A percentile compares a stretch with the other conserved stretches of the same genome.
Conservation (phyloP, 179 eudicot genomes). For the Actinidia chinensis region DNA sequence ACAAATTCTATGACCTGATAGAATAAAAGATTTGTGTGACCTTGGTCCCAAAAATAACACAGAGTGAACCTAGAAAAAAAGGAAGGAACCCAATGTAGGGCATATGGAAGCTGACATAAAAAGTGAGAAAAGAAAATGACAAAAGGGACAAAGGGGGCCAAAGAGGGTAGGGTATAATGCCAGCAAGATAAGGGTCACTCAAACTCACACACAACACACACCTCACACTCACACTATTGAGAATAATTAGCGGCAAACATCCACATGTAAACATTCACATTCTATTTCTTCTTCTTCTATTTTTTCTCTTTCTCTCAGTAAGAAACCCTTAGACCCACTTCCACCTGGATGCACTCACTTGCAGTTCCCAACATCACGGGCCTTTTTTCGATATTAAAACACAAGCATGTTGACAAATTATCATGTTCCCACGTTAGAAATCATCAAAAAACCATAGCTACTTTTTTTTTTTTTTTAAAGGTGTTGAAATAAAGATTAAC, state of each 20-base stretch:
- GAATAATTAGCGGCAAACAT: constrained; percentile 1
- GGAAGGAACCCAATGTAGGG: not conserved
- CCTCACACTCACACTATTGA: not conserved
- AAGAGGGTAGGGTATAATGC: not conserved
- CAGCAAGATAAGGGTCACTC: constrained; percentile 9
- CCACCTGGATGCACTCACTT: constrained; percentile 3
- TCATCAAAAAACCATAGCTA: too few species aligned
- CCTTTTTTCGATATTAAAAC: not conserved
- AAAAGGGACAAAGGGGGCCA: not conserved
- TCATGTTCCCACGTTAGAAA: not conserved
- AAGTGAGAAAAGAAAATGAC: not conserved
- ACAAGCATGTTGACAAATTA: not conserved
- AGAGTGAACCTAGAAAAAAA: not conserved
- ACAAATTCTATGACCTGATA: too few species aligned
- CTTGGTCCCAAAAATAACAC: not conserved
- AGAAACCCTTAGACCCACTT: constrained; percentile 7
- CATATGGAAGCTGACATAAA: not conserved
- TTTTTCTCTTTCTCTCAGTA: not conserved
- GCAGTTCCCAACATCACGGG: not conserved
- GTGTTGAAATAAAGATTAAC: too few species aligned
- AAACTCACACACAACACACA: not conserved
- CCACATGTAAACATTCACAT: not conserved
- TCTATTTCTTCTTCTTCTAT: too few species aligned
- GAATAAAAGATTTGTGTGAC: too few species aligned
- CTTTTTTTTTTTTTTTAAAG: too few species aligned